A percentile compares a stretch with the other conserved stretches of the same genome.
Evolutionary conservation across 371 early-diverging fungal genomes (phyloP).

Genomic region (Mucor irregularis): DNA sequence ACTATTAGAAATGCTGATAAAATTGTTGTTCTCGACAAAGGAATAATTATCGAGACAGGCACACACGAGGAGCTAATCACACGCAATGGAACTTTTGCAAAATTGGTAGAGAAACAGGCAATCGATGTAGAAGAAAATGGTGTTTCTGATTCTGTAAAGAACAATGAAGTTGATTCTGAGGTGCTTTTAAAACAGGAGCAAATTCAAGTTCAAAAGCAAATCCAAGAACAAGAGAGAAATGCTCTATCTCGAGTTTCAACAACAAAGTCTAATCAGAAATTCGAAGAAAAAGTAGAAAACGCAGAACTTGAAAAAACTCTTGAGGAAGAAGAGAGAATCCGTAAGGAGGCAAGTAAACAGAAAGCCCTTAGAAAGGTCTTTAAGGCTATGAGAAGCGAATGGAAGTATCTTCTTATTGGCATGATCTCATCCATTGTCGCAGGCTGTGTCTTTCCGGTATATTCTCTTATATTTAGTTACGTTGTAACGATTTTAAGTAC

Average conservation of each 20-base stretch:
- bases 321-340: conserved; percentile 36
- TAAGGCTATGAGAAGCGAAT: conserved; percentile 34
- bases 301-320: conserved; percentile 38
- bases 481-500: conserved; percentile 19
- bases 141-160: background rate
- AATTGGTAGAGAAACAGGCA: conserved; percentile 57
- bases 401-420: conserved; percentile 37
- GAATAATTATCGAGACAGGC: conserved; percentile 71
- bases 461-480: conserved; percentile 17
- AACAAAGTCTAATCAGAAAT: no score
- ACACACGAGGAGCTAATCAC: conserved; percentile 66
- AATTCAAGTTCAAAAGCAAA: conserved; percentile 7
- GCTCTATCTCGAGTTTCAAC: background rate
- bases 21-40: conserved; percentile 80
- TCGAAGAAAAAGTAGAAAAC: background rate
- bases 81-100: conserved; percentile 52
- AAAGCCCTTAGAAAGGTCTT: conserved; percentile 43
- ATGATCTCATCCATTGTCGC: conserved; percentile 46
- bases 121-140: background rate
- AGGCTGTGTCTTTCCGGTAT: conserved; percentile 50
- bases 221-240: background rate
- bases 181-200: conserved; percentile 1
- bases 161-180: background rate
- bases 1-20: conserved; percentile 80
- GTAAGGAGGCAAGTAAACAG: conserved; percentile 36